phyloP scores from a whole-genome alignment of 169 alveolate genomes.

The Plasmodium coatneyi region DNA sequence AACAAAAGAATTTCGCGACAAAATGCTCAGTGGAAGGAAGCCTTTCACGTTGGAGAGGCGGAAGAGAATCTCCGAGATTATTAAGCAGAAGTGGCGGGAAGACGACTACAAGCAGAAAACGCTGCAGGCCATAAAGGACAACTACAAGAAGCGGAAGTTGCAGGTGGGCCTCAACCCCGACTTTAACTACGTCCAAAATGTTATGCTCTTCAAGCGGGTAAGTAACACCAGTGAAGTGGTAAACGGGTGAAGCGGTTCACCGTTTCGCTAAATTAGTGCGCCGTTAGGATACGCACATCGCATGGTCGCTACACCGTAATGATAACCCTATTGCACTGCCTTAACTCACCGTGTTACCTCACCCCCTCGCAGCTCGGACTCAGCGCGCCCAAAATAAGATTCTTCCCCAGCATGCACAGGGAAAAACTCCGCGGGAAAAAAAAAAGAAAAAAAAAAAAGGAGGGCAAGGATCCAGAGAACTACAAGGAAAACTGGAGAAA shows the following conservation, averaged over 20 bases:
- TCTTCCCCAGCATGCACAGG: constrained; percentile 39
- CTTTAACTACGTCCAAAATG: constrained; percentile 56
- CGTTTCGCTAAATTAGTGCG: background rate
- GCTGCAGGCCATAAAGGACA: constrained; percentile 44
- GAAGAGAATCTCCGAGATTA: constrained; percentile 47
- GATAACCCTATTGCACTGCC: background rate
- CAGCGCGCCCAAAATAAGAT: constrained; percentile 55
- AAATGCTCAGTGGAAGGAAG: constrained; percentile 66
- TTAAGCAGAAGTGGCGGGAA: constrained; percentile 69
- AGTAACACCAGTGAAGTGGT: background rate
- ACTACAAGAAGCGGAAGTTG: constrained; percentile 64
- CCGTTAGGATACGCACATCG: background rate
- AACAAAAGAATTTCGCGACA: constrained; percentile 54
- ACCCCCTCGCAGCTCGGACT: constrained; percentile 38
- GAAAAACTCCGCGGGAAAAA: constrained; percentile 65
- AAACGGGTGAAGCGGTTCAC: background rate
- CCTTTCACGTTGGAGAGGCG: constrained; percentile 65
- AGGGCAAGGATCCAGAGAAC: constrained; percentile 3
- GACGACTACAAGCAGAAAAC: constrained; percentile 65
- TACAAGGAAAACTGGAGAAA: constrained; percentile 69
- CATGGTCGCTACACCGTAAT: background rate
- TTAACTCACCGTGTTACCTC: background rate
- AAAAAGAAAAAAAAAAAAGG: constrained; percentile 10
- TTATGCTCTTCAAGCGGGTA: constrained; percentile 63
- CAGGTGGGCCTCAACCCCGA: constrained; percentile 58